Base-by-base conservation (phyloP, 1,139 yeast genomes). In the Saccharomyces pastorianus region DNA sequence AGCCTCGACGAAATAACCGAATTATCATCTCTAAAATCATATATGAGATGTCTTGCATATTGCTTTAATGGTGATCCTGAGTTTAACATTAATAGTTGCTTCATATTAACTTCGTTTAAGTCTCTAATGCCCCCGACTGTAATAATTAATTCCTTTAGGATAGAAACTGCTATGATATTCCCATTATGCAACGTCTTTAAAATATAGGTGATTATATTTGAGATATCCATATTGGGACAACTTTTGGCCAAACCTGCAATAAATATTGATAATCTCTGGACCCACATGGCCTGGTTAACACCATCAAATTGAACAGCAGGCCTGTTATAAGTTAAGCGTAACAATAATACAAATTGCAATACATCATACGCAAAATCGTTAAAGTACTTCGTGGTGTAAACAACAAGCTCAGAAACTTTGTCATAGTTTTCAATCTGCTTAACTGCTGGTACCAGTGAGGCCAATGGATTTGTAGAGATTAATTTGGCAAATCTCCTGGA, bases 401-500 rank as follows among this genome's bases (percentile, higher is more conserved):
- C 91, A 11, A 93, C 84, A 55, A 90, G 75, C 48, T 81, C 83
- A 53, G 84, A 88, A 60, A 90, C 79, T 66, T 90, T 93, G 66
- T 88, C 96, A 66, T 93, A 95, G 73, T 96, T 89, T 68, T 95
- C 99, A 57, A 93, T 83, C 64, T 85, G 91, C 54, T 80, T 81
- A 28, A 85, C 73, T 46, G 84, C 76, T 0, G 86, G 79, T 46
- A 77, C 70, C 41, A 86, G 80, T 32, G 95, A 82, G 1, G 96
- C 88, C 29, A 93, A 68, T 0, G 99, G 99, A 65, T 90, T 90
- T 1, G 88, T 75, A 58, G 82, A 84, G 29, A 91, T 80, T n/a
- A 88, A 76, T 58, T 85, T 84, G 0, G 96, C 87, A 38, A 93
- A 74, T 55, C 83, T 77, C 59, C 95, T 78, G 80, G 88, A 86